Evolutionary conservation across 768 basidiomycete species (phyloP), one percentile per base, ranked within the genome.

Genomic region (Mycena chlorophos): DNA sequence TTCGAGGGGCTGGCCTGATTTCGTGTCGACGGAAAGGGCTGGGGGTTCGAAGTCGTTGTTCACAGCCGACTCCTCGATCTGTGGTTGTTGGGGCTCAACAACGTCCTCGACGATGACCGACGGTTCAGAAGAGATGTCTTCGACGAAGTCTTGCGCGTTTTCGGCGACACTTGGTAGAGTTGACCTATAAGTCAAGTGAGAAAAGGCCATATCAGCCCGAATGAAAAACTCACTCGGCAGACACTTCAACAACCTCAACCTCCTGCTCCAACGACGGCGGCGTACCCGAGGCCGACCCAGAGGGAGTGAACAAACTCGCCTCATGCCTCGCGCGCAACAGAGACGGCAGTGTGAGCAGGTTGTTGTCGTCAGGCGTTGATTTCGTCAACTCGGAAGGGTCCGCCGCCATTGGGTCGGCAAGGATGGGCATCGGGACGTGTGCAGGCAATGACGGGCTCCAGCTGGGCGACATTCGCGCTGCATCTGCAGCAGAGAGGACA

Each of bases 231-330:
- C 34, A 19, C 34, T 48, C 51, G 4, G 39, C 0, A 50, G 22
- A 5, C 3, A 27, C 4, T 22, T n/a, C n/a, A n/a, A n/a, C n/a
- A n/a, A 19, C 5, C 26, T 30, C 42, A 54, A 34, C 34, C 19
- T 27, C 25, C 22, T 6, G 12, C 12, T 46, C 45, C 17, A 37
- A 19, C 5, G 40, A 19, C 0, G 52, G 42, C 20, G 54, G 52
- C 25, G 54, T 57, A 17, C 66, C 40, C 3, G 27, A 34, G 6
- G 56, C 55, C 10, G 51, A 51, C 39, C 60, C 65, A 25, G 61
- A 51, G 28, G 77, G 75, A 0, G 75, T 76, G 62, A 78, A 78
- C 57, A 78, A 65, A 16, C 75, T 69, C 49, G 71, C 73, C 12
- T 57, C 47, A n/a, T 60, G 54, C 49, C 57, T 52, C 37, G 23